phyloP scores from a whole-genome alignment of 2,329 filamentous ascomycete species.

The Fusarium anguioides region DNA sequence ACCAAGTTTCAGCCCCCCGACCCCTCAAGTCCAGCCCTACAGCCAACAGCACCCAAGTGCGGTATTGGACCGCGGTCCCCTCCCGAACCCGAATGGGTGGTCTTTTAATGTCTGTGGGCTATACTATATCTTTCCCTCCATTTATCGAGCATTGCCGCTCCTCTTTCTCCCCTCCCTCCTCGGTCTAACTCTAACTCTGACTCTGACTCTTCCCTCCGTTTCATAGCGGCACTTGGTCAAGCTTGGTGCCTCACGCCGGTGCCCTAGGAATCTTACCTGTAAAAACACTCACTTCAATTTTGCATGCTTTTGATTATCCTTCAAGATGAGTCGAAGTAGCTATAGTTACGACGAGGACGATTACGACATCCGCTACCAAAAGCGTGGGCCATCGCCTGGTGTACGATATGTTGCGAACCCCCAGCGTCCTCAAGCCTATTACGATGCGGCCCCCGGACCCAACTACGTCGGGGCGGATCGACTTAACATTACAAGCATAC shows the following conservation, averaged over 20 bases:
- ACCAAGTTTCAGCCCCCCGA: slow-evolving; percentile 33
- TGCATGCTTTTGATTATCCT: not conserved
- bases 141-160: slow-evolving; percentile 8
- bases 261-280: not conserved
- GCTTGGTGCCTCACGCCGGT: not conserved
- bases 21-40: slow-evolving; percentile 41
- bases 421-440: slow-evolving; percentile 50
- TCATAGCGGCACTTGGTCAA: not conserved
- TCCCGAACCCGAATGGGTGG: slow-evolving; percentile 1
- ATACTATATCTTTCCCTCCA: not conserved
- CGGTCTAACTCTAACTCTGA: not conserved
- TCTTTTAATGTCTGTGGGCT: slow-evolving; percentile 8
- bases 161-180: slow-evolving; percentile 5
- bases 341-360: slow-evolving; percentile 67
- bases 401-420: slow-evolving; percentile 60
- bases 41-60: not conserved
- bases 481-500: slow-evolving; percentile 56
- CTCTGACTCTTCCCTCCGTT: not conserved
- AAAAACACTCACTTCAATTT: not conserved
- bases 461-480: slow-evolving; percentile 58
- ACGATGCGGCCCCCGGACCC: slow-evolving; percentile 55
- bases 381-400: slow-evolving; percentile 55
- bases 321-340: slow-evolving; percentile 47
- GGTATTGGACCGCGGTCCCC: slow-evolving; percentile 6
- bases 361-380: slow-evolving; percentile 62